These are phyloP conservation scores for Strobilomyces dryophilus DNA, from an alignment of 768 basidiomycete genomes.

Conservation along the genomic window DNA sequence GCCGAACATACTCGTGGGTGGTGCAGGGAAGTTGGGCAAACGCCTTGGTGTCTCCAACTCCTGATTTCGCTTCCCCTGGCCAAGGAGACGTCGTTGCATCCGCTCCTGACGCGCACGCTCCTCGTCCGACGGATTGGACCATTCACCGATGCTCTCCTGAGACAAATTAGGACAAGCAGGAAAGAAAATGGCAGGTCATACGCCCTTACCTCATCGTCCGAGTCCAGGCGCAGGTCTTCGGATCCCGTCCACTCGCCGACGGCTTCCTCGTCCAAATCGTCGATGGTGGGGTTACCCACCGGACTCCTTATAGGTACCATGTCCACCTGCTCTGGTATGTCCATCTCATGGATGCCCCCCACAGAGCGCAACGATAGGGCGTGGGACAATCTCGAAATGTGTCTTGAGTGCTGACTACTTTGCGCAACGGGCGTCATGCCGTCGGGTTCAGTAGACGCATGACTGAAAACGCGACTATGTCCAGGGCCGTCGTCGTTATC, in stretches of 20 bases:
- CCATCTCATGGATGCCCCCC: constrained; percentile 44
- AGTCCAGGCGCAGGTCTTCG: constrained; percentile 58
- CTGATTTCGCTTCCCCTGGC: constrained; percentile 32
- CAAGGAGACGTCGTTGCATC: constrained; percentile 57
- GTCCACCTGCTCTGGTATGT: constrained; percentile 21
- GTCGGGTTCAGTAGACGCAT: constrained; percentile 34
- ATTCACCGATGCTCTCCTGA: constrained; percentile 77
- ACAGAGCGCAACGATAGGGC: constrained; percentile 63
- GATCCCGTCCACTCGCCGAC: constrained; percentile 82
- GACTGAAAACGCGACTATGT: constrained; percentile 18
- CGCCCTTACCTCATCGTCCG: constrained; percentile 64
- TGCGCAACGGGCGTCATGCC: constrained; percentile 44
- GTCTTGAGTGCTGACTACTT: constrained; percentile 61
- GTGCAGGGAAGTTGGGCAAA: constrained; percentile 76
- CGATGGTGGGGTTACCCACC: constrained; percentile 29
- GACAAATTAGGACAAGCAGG: constrained; percentile 6
- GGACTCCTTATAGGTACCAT: constrained; percentile 31
- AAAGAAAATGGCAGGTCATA: neutral
- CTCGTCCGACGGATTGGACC: constrained; percentile 89
- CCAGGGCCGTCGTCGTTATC: constrained; percentile 32
- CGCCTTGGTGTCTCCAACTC: constrained; percentile 60
- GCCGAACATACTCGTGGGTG: constrained; percentile 51
- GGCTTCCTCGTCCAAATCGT: constrained; percentile 34
- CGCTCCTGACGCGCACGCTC: constrained; percentile 72
- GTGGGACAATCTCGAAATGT: constrained; percentile 63